These are phyloP conservation scores for Dillenia turbinata DNA, from an alignment of 164 flowering plant genomes.

Conservation along the genomic window DNA sequence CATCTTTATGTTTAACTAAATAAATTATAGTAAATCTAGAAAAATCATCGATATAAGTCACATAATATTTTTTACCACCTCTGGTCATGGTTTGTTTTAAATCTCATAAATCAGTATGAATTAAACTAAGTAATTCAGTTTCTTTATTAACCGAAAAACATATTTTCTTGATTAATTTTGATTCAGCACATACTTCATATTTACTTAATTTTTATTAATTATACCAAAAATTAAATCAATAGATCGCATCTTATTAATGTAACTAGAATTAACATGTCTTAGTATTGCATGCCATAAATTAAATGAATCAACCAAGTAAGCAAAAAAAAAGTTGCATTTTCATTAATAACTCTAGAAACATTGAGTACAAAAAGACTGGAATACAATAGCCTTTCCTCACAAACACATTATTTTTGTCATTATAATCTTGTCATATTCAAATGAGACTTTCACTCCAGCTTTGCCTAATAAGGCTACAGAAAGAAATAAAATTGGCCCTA, in stretches of 20 bases:
- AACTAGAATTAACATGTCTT: not conserved
- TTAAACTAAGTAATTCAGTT: not conserved
- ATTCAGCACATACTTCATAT: not conserved
- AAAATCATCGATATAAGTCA: not conserved
- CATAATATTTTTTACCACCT: not conserved
- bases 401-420: not conserved
- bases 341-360: not conserved
- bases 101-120: not conserved
- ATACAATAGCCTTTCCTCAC: not conserved
- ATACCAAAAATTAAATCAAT: no score
- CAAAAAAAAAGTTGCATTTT: not conserved
- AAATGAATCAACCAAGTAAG: not conserved
- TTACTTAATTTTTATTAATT: no score
- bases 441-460: not conserved
- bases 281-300: not conserved
- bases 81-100: not conserved
- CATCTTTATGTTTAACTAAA: not conserved
- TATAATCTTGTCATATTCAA: not conserved
- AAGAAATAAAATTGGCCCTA: not conserved
- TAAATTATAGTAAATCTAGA: no score
- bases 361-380: not conserved
- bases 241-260: not conserved
- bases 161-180: not conserved
- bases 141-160: not conserved
- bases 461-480: not conserved